Percentiles rank a stretch among this genome's conserved stretches.
phyloP scores from a whole-genome alignment of 805 yeast species.

The Wickerhamiella shivajii region DNA sequence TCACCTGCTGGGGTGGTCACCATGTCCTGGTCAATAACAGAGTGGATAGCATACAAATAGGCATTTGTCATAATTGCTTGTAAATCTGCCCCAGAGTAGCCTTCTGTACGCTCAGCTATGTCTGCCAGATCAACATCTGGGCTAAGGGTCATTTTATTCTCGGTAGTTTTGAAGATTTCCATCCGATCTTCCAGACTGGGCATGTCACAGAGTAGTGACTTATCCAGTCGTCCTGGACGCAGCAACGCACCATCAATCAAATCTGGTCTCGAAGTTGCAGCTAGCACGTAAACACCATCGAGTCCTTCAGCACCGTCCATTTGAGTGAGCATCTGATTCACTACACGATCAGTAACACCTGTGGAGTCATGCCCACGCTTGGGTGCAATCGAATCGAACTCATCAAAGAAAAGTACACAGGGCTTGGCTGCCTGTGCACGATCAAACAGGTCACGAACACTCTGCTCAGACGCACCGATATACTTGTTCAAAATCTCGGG shows the following conservation, averaged over 20 bases:
- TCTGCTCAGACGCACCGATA: conserved; percentile 94
- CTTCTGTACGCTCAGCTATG: conserved; percentile 48
- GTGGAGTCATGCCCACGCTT: conserved; percentile 96
- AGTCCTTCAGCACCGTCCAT: conserved; percentile 99
- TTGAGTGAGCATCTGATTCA: conserved; percentile 90
- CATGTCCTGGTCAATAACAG: conserved; percentile 26
- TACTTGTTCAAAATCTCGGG: conserved; percentile 91
- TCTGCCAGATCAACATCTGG: conserved; percentile 37
- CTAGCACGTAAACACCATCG: conserved; percentile 91
- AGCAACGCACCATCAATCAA: conserved; percentile 85
- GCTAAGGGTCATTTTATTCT: conserved; percentile 44
- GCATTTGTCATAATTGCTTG: conserved; percentile 90
- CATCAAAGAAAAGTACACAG: conserved; percentile 84
- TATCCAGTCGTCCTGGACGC: conserved; percentile 93
- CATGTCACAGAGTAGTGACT: conserved; percentile 78
- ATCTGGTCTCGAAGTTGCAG: conserved; percentile 94
- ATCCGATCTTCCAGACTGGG: conserved; percentile 57
- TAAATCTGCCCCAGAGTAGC: conserved; percentile 88
- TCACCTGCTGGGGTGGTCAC: neutral
- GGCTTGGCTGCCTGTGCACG: conserved; percentile 92
- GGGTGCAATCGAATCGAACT: conserved; percentile 94
- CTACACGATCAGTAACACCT: conserved; percentile 95
- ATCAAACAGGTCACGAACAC: conserved; percentile 83
- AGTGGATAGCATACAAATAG: conserved; percentile 63
- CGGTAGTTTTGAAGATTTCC: conserved; percentile 46